Base-by-base conservation (phyloP, 2,329 filamentous ascomycete genomes). In the Verticillium alfalfae region DNA sequence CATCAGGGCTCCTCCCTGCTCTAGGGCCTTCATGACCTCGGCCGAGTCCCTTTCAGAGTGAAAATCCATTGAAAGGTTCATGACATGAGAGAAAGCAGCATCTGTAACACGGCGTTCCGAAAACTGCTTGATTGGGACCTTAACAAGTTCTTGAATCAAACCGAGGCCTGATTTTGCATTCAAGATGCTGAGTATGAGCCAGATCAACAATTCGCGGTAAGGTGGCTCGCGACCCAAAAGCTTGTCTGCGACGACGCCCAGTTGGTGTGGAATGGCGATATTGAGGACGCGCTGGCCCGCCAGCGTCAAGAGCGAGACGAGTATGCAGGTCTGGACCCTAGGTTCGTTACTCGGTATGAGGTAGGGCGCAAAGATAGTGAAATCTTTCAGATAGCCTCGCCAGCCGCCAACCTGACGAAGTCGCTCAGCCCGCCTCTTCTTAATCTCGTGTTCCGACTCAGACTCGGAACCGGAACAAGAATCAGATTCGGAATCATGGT, bases 51-150 rank as follows among this genome's bases (percentile, higher is more conserved):
- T 88, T 58, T 82, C 81, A 18, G 85, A 84, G 69, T 92, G 88
- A 60, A 90, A 91, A 64, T 90, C 87, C 75, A 88, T 88, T 0
- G 86, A 88, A 1, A 91, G 77, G n/a, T 77, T 79, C 81, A 92
- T 86, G 38, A 91, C 81, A 62, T 91, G 88, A 61, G 82, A 79
- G 69, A 90, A 91, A 0, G 87, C 84, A 2, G 85, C 80, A 1
- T 82, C 82, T 12, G 81, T 83, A 56, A 91, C 79, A 18, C 80
- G 78, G 57, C 81, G 78, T 65, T 87, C 85, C 2, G 73, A 74
- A 16, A 71, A 75, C 39, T 75, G 73, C 66, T 70, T 68, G 12
- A 75, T 73, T 0, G 73, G 72, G 0, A 75, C 73, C 54, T 73
- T 74, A 57, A 68, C 68, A 22, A 75, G 39, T 0, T 56, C 41